Percentiles rank a stretch among this genome's conserved stretches.
Evolutionary conservation across 805 yeast species (phyloP).

Genomic region (Candida peoriensis): DNA sequence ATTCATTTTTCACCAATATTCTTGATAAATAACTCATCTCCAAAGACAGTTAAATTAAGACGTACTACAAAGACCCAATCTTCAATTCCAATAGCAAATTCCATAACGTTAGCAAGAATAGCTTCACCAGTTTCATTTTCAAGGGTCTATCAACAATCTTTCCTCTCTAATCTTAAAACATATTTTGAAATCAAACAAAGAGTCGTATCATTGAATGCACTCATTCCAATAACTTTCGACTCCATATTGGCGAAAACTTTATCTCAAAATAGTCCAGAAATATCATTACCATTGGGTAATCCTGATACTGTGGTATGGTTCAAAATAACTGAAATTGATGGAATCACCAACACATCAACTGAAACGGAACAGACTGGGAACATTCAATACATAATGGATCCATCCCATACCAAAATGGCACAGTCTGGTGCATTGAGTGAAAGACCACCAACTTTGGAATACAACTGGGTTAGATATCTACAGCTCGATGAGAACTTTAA

Average conservation of each 20-base stretch:
- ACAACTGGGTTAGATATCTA: conserved; percentile 44
- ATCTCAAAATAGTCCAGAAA: conserved; percentile 10
- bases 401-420: conserved; percentile 58
- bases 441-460: conserved; percentile 26
- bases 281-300: conserved; percentile 44
- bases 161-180: conserved; percentile 50
- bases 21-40: conserved; percentile 41
- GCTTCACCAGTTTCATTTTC: conserved; percentile 69
- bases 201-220: conserved; percentile 58
- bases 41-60: conserved; percentile 19
- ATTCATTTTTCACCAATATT: conserved; percentile 63
- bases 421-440: conserved; percentile 55
- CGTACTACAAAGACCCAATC: conserved; percentile 16
- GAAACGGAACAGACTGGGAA: too few relatives aligned
- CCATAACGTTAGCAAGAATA: conserved; percentile 61
- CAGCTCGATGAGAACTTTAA: conserved; percentile 37
- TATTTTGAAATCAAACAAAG: conserved; percentile 56
- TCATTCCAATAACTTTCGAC: conserved; percentile 76
- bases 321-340: conserved; percentile 49
- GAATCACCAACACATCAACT: conserved; percentile 19
- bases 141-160: conserved; percentile 56
- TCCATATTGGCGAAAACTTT: conserved; percentile 52
- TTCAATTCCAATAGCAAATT: conserved; percentile 45
- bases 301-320: conserved; percentile 86
- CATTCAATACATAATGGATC: conserved; percentile 56